Evolutionary conservation across 2,329 filamentous ascomycete species (phyloP).

Genomic region (Fusarium redolens): DNA sequence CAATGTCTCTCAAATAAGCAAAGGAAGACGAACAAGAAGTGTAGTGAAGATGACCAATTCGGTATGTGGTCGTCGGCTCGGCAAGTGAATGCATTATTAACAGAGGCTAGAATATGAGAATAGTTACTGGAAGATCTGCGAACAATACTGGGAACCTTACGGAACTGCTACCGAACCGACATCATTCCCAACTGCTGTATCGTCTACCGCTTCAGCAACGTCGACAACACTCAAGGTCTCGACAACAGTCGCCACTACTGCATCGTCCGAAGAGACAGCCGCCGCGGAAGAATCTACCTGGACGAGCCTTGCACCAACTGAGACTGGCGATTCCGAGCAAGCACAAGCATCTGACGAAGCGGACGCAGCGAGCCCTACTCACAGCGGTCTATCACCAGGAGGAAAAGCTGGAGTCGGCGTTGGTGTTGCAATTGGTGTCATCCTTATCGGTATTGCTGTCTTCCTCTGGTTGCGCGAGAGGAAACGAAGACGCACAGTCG

Average conservation of each 20-base stretch:
- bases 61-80: slow-evolving; percentile 9
- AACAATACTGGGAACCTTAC: slow-evolving; percentile 43
- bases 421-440: slow-evolving; percentile 26
- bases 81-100: background rate
- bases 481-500: slow-evolving; percentile 20
- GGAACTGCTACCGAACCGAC: slow-evolving; percentile 41
- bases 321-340: slow-evolving; percentile 6
- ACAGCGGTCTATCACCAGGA: slow-evolving; percentile 15
- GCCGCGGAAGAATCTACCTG: background rate
- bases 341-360: background rate
- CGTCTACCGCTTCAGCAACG: background rate
- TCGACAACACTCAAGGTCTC: background rate
- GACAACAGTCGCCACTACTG: background rate
- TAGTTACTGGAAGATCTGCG: slow-evolving; percentile 45
- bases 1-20: slow-evolving; percentile 35
- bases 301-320: background rate
- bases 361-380: background rate
- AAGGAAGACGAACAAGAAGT: slow-evolving; percentile 25
- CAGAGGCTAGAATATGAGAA: slow-evolving; percentile 39
- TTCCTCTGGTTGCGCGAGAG: slow-evolving; percentile 41
- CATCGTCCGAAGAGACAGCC: background rate
- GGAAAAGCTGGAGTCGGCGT: slow-evolving; percentile 38
- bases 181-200: slow-evolving; percentile 13
- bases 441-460: slow-evolving; percentile 27
- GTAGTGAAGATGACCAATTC: slow-evolving; percentile 39